These are phyloP conservation scores for Termitomyces sp. DNA, from an alignment of 768 basidiomycete species.

Conservation along the genomic window DNA sequence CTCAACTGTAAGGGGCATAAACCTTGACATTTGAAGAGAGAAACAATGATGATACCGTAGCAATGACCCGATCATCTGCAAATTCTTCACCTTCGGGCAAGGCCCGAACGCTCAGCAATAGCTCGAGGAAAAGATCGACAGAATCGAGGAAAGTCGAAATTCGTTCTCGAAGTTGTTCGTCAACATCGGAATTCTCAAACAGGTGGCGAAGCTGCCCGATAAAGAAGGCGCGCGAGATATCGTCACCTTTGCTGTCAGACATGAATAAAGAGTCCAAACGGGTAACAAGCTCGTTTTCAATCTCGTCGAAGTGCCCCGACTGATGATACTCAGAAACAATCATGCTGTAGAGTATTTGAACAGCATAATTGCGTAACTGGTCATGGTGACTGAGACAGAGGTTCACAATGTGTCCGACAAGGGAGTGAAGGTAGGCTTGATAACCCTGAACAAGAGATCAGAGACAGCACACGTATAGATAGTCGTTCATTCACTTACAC, in stretches of 20 bases:
- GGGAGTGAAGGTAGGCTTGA: conserved; percentile 73
- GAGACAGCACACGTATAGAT: not conserved
- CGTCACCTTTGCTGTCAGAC: conserved; percentile 87
- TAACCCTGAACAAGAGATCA: conserved; percentile 52
- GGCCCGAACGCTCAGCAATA: conserved; percentile 80
- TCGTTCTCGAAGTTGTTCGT: conserved; percentile 70
- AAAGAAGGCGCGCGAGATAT: conserved; percentile 90
- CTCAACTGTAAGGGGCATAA: conserved; percentile 46
- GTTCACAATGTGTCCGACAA: conserved; percentile 87
- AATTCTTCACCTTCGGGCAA: conserved; percentile 92
- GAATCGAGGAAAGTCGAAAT: conserved; percentile 83
- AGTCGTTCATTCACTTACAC: conserved; percentile 45
- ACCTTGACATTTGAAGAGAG: not conserved
- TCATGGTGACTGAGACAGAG: conserved; percentile 95
- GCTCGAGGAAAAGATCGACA: conserved; percentile 88
- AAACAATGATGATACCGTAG: conserved; percentile 51
- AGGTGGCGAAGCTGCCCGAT: conserved; percentile 82
- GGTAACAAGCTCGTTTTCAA: conserved; percentile 90
- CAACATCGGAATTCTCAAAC: conserved; percentile 82
- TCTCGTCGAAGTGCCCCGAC: conserved; percentile 77
- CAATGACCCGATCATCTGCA: conserved; percentile 90
- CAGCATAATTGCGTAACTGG: conserved; percentile 82
- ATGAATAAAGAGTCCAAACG: conserved; percentile 89
- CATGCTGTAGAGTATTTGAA: conserved; percentile 93
- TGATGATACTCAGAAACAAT: conserved; percentile 89